Evolutionary conservation across 2,329 filamentous ascomycete genomes (phyloP).

Genomic region (Blastomyces parvus): DNA sequence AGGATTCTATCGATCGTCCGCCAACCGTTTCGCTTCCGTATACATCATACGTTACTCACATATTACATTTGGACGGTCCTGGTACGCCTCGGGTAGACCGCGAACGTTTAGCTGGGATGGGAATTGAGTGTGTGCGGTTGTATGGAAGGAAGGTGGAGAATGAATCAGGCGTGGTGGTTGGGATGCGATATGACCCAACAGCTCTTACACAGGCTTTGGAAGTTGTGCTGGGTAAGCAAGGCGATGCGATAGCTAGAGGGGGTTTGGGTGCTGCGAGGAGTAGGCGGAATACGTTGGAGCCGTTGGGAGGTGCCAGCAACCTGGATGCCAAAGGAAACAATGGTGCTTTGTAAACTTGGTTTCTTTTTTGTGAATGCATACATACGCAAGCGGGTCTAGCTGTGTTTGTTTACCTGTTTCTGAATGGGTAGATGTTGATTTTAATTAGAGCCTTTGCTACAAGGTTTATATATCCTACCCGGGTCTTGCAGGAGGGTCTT

Average conservation of each 20-base stretch:
- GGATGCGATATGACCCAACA: constrained; percentile 63
- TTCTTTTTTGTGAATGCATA: background rate
- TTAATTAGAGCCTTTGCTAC: too few species aligned
- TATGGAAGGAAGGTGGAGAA: constrained; percentile 56
- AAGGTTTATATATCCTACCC: background rate
- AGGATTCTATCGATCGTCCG: background rate
- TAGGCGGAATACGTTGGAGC: constrained; percentile 49
- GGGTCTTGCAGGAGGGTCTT: background rate
- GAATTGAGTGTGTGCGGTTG: constrained; percentile 66
- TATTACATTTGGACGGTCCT: constrained; percentile 67
- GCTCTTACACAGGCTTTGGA: constrained; percentile 67
- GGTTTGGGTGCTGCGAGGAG: constrained; percentile 36
- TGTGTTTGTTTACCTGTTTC: background rate
- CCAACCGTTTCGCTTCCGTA: constrained; percentile 39
- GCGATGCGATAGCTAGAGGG: constrained; percentile 41
- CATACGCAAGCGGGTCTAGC: background rate
- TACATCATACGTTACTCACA: constrained; percentile 66
- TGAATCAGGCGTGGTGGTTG: constrained; percentile 40
- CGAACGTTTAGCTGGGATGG: constrained; percentile 51
- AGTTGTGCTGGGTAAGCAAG: constrained; percentile 59
- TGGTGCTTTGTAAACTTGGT: background rate
- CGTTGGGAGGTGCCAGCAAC: background rate
- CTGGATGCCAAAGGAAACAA: background rate
- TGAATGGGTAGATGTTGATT: background rate
- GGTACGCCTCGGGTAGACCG: constrained; percentile 62